Conservation (phyloP, 306 rosid genomes). For the Quercus cerris region DNA sequence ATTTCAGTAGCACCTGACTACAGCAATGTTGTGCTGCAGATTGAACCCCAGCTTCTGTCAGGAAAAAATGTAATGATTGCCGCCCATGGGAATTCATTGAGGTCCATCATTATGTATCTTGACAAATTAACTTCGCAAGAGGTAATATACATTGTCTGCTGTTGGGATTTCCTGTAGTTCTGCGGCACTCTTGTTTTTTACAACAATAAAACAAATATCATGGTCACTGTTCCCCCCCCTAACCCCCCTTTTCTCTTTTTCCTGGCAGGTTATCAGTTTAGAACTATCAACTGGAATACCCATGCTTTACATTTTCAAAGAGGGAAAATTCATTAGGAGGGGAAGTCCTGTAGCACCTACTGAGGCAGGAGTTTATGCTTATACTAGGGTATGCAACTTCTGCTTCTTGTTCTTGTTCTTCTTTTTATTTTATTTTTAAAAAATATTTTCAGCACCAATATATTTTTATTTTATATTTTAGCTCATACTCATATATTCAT, state of each 20-base stretch:
- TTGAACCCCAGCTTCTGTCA: constrained; percentile 81
- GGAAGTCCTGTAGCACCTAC: constrained; percentile 92
- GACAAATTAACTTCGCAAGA: constrained; percentile 96
- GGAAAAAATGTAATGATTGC: constrained; percentile 98
- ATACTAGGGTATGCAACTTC: constrained; percentile 60
- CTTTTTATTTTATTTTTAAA: too few species aligned
- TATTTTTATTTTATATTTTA: neutral
- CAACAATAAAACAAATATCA: neutral
- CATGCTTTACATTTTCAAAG: constrained; percentile 94
- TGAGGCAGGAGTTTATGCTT: constrained; percentile 97
- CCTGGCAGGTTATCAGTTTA: constrained; percentile 79
- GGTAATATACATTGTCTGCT: constrained; percentile 35
- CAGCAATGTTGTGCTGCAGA: constrained; percentile 46
- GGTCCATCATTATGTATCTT: constrained; percentile 97
- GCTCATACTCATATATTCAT: neutral
- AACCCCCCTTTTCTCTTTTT: neutral
- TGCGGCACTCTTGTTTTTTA: neutral
- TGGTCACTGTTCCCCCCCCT: constrained; percentile 2
- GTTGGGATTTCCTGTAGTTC: constrained; percentile 7
- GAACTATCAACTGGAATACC: constrained; percentile 98
- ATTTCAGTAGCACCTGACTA: constrained; percentile 30
- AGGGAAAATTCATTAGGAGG: constrained; percentile 86
- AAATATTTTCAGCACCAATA: neutral
- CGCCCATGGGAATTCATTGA: constrained; percentile 96
- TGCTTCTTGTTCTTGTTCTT: neutral